Evolutionary conservation across 2,329 filamentous ascomycete species (phyloP).

Genomic region (Sarocladiaceae sp.): DNA sequence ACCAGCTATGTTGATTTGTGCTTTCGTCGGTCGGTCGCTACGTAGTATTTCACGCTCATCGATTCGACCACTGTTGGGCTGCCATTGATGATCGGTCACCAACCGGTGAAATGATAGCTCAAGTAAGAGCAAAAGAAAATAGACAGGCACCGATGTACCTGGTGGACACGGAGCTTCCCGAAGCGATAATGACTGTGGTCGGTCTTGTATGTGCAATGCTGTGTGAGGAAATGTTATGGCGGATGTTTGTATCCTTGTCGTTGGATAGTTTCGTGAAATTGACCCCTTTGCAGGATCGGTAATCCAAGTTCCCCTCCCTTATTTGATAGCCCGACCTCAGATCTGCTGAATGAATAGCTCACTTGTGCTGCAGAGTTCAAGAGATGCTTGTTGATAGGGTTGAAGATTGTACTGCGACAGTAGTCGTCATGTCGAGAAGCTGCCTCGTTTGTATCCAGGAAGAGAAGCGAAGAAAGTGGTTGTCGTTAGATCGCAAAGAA

Average conservation of each 20-base stretch:
- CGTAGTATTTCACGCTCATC: neutral
- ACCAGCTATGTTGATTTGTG: neutral
- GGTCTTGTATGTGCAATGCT: neutral
- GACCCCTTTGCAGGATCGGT: neutral
- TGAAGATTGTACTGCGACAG: neutral
- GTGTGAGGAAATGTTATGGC: neutral
- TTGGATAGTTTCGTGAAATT: constrained; percentile 6
- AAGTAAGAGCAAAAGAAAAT: no score
- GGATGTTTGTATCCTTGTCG: neutral
- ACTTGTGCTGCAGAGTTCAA: constrained; percentile 1
- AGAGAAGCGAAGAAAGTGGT: constrained; percentile 3
- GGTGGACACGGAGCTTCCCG: no score
- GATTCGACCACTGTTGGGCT: neutral
- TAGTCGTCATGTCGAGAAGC: constrained; percentile 7
- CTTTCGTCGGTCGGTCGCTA: neutral
- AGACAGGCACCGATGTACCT: no score
- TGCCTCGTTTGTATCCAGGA: neutral
- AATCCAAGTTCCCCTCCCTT: no score
- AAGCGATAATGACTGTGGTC: neutral
- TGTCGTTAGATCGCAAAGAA: constrained; percentile 12
- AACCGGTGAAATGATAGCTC: no score
- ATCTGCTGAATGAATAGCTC: no score
- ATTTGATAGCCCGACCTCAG: no score
- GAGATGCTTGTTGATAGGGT: no score
- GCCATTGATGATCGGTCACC: no score